A percentile compares a stretch with the other conserved stretches of the same genome.
Conservation (phyloP, 768 basidiomycete genomes). For the Leucogyrophana mollusca region DNA sequence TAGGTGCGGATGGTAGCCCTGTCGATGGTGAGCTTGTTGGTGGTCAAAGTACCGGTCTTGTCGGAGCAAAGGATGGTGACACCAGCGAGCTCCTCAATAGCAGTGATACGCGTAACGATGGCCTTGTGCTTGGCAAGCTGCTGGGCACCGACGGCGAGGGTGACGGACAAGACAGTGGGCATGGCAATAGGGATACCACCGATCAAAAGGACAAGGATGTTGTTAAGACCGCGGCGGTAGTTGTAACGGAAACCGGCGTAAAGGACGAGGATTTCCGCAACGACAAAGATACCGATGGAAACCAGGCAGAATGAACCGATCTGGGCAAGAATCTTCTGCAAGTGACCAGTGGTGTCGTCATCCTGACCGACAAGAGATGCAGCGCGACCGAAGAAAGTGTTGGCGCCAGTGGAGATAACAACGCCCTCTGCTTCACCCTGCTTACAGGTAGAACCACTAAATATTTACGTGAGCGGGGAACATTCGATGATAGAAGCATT, state of each 20-base stretch:
- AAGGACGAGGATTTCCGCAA: slow-evolving; percentile 91
- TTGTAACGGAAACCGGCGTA: slow-evolving; percentile 89
- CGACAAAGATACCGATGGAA: slow-evolving; percentile 92
- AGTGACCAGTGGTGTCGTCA: slow-evolving; percentile 96
- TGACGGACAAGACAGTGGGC: slow-evolving; percentile 98
- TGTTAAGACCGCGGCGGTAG: slow-evolving; percentile 94
- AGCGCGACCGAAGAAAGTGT: slow-evolving; percentile 99
- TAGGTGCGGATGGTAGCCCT: slow-evolving; percentile 89
- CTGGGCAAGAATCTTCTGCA: slow-evolving; percentile 97
- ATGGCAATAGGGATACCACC: slow-evolving; percentile 99
- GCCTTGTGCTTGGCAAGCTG: slow-evolving; percentile 99
- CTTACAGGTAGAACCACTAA: slow-evolving; percentile 94
- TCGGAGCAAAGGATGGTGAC: slow-evolving; percentile 99
- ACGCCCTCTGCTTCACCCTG: slow-evolving; percentile 99
- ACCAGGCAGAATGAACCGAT: slow-evolving; percentile 98
- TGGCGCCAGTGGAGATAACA: slow-evolving; percentile 96
- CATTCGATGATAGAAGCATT: too few species aligned
- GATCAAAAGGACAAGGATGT: slow-evolving; percentile 97
- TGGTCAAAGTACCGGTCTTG: slow-evolving; percentile 97
- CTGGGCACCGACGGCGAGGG: slow-evolving; percentile 97
- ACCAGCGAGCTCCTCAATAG: slow-evolving; percentile 97
- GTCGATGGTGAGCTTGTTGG: slow-evolving; percentile 99
- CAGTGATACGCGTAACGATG: slow-evolving; percentile 99
- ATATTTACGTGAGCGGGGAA: slow-evolving; percentile 5
- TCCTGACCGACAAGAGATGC: slow-evolving; percentile 97